Percentiles rank a stretch among this genome's conserved stretches.
Conservation (phyloP, 2,329 filamentous ascomycete species). For the Fusarium solani-melongenae region DNA sequence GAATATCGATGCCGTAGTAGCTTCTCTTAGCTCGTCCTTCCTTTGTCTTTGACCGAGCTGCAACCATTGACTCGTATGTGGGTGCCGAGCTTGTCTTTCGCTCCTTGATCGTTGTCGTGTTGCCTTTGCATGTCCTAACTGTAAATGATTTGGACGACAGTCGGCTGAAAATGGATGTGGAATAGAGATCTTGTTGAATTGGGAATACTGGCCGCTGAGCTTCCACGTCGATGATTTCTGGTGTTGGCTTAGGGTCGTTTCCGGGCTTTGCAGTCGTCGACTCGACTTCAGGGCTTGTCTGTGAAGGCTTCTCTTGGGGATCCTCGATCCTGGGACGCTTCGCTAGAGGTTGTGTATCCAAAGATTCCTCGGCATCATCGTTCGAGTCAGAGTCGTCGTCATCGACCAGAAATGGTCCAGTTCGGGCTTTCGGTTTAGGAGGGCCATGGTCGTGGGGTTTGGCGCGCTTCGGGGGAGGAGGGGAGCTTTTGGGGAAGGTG, state of each 20-base stretch:
- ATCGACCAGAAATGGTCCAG: slow-evolving; percentile 54
- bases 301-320: slow-evolving; percentile 24
- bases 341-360: slow-evolving; percentile 27
- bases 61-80: slow-evolving; percentile 75
- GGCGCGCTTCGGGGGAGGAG: slow-evolving; percentile 50
- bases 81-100: slow-evolving; percentile 59
- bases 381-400: slow-evolving; percentile 51
- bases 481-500: slow-evolving; percentile 64
- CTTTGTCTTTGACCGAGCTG: slow-evolving; percentile 72
- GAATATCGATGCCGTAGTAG: slow-evolving; percentile 95
- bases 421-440: slow-evolving; percentile 49
- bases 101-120: slow-evolving; percentile 64
- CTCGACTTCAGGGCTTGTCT: background rate
- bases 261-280: background rate
- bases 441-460: slow-evolving; percentile 49
- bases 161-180: slow-evolving; percentile 40
- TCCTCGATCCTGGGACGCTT: slow-evolving; percentile 50
- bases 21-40: slow-evolving; percentile 76
- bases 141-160: slow-evolving; percentile 50
- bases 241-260: background rate
- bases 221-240: slow-evolving; percentile 3
- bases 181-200: slow-evolving; percentile 42
- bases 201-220: slow-evolving; percentile 31
- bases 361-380: background rate
- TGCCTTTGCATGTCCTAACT: slow-evolving; percentile 68